Percentiles rank a stretch among this genome's conserved stretches.
phyloP scores from a whole-genome alignment of 495 filamentous ascomycete genomes.

The Astrocystis sublimbata region DNA sequence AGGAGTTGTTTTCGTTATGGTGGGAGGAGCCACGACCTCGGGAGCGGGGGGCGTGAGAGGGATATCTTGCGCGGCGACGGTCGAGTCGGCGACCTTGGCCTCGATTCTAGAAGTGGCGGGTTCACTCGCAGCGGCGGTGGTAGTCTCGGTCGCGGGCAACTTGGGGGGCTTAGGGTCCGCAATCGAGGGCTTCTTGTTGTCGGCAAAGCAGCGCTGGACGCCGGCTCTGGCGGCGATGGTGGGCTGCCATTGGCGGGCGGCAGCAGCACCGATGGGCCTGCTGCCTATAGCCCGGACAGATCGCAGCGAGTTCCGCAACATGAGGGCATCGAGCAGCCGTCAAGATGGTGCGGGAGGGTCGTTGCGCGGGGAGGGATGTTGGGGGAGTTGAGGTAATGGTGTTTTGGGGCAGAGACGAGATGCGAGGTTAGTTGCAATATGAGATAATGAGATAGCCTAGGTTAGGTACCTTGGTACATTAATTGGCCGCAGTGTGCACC shows the following conservation, averaged over 20 bases:
- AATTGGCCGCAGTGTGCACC: no score
- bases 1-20: constrained; percentile 7
- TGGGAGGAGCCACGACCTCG: constrained; percentile 9
- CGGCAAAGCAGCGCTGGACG: constrained; percentile 59
- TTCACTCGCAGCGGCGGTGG: constrained; percentile 50
- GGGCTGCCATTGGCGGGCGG: constrained; percentile 58
- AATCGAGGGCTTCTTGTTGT: constrained; percentile 53
- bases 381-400: constrained; percentile 29
- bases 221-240: constrained; percentile 35
- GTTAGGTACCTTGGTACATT: no score
- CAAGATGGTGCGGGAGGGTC: constrained; percentile 38
- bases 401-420: constrained; percentile 23
- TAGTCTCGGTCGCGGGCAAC: constrained; percentile 60
- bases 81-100: constrained; percentile 45
- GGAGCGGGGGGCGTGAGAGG: constrained; percentile 60
- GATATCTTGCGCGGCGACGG: constrained; percentile 61
- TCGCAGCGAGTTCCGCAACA: constrained; percentile 68
- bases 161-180: constrained; percentile 51
- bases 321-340: constrained; percentile 56
- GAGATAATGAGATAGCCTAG: constrained; percentile 31
- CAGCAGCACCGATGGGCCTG: constrained; percentile 48
- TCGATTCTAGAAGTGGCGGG: constrained; percentile 46
- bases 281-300: constrained; percentile 56
- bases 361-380: constrained; percentile 18
- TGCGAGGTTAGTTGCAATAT: constrained; percentile 36